These are phyloP conservation scores for Fistulina hepatica DNA, from an alignment of 1,284 basidiomycete genomes.

Conservation along the genomic window DNA sequence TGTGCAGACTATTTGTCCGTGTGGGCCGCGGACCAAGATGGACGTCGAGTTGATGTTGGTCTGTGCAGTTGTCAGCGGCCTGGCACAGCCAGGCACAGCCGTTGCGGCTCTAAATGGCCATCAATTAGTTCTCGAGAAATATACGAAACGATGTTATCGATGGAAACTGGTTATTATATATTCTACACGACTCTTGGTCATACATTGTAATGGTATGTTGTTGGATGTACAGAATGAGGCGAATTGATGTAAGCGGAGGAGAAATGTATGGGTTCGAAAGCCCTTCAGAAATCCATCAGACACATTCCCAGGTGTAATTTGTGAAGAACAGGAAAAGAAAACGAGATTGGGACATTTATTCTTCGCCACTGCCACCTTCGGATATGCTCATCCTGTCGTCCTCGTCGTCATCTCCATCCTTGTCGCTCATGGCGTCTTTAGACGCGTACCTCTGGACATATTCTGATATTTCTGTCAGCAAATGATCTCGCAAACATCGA, in stretches of 20 bases:
- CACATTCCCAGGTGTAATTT: not conserved
- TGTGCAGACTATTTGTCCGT: too few relatives aligned
- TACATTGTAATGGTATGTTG: slow-evolving; percentile 3
- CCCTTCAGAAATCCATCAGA: not conserved
- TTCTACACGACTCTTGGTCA: not conserved
- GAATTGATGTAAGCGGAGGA: not conserved
- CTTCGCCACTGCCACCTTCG: slow-evolving; percentile 79
- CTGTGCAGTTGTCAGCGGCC: not conserved
- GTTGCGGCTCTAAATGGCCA: not conserved
- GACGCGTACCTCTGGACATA: slow-evolving; percentile 81
- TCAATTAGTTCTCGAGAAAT: too few relatives aligned
- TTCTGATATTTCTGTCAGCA: slow-evolving; percentile 33
- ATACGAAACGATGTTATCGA: too few relatives aligned
- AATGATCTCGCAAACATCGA: not conserved
- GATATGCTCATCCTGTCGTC: slow-evolving; percentile 89
- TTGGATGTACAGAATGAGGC: slow-evolving; percentile 3
- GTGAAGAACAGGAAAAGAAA: not conserved
- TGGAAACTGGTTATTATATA: not conserved
- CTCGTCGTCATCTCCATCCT: slow-evolving; percentile 56
- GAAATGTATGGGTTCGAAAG: not conserved
- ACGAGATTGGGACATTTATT: slow-evolving; percentile 28
- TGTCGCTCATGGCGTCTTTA: slow-evolving; percentile 61
- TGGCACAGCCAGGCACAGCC: not conserved
- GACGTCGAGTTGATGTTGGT: too few relatives aligned
- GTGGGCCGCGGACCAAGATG: too few relatives aligned